Evolutionary conservation across 140 eudicot genomes (phyloP).

Genomic region (Bidens hawaiensis): DNA sequence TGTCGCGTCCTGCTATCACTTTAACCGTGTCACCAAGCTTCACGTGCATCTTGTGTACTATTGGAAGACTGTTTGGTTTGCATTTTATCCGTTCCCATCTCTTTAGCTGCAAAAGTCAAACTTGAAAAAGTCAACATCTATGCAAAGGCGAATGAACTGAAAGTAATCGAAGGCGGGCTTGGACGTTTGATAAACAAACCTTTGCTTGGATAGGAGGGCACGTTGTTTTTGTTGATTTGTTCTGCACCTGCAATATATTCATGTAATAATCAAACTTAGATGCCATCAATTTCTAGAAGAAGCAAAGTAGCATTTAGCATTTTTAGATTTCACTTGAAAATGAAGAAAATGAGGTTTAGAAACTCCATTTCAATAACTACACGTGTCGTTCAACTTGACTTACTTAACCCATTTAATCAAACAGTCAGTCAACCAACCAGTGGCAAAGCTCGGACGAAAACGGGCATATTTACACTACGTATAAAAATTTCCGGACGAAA

Average conservation of each 20-base stretch:
- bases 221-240: slow-evolving; percentile 41
- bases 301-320: not conserved
- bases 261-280: not conserved
- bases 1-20: slow-evolving; percentile 88
- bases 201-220: slow-evolving; percentile 46
- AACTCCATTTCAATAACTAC: not conserved
- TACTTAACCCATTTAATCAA: not conserved
- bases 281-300: not conserved
- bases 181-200: slow-evolving; percentile 43
- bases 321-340: slow-evolving; percentile 2
- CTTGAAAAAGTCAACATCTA: not conserved
- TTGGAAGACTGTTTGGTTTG: slow-evolving; percentile 95
- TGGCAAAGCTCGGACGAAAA: too few species aligned
- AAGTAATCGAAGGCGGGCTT: not conserved
- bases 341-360: not conserved
- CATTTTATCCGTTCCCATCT: slow-evolving; percentile 92
- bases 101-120: slow-evolving; percentile 54
- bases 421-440: not conserved
- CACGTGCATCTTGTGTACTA: slow-evolving; percentile 88
- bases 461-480: too few species aligned
- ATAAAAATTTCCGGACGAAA: too few species aligned
- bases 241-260: slow-evolving; percentile 42
- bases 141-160: not conserved
- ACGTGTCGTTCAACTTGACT: not conserved
- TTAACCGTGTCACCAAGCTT: slow-evolving; percentile 93